Conservation (phyloP, 1,139 yeast species). For the Zygosaccharomyces sapae region DNA sequence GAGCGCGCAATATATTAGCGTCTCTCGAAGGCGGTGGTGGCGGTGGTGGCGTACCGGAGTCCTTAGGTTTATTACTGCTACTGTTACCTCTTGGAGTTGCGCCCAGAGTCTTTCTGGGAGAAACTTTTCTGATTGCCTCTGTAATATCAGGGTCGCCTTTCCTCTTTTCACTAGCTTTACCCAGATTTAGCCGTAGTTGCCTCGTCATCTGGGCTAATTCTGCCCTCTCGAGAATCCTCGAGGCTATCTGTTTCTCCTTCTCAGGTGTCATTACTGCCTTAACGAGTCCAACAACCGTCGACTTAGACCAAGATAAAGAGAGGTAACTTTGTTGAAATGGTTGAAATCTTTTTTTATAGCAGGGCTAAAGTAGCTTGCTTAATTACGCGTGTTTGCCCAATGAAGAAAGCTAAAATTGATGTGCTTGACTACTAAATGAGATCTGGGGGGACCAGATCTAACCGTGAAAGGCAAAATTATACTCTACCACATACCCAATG, state of each 20-base stretch:
- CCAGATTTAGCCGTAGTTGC: constrained; percentile 32
- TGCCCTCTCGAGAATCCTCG: constrained; percentile 35
- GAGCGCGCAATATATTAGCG: constrained; percentile 5
- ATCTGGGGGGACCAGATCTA: not conserved
- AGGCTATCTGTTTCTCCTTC: constrained; percentile 33
- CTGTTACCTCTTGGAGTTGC: constrained; percentile 4
- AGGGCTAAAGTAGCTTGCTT: not conserved
- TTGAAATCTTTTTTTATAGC: not conserved
- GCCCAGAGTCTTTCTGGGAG: constrained; percentile 11
- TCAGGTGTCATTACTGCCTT: constrained; percentile 21
- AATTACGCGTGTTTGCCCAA: constrained; percentile 5
- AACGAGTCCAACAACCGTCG: too few relatives aligned
- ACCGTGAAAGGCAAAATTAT: not conserved
- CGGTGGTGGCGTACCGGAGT: constrained; percentile 10
- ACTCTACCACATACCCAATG: not conserved
- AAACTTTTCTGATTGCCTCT: constrained; percentile 14
- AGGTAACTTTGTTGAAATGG: not conserved
- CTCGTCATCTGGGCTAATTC: constrained; percentile 37
- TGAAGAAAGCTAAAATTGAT: constrained; percentile 2
- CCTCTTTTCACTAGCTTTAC: constrained; percentile 9
- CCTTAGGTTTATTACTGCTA: not conserved
- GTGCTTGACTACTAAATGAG: not conserved
- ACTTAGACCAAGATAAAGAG: too few relatives aligned
- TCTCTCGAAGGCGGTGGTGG: constrained; percentile 13
- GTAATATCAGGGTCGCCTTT: constrained; percentile 13